Conservation (phyloP, 2,329 filamentous ascomycete species). For the Verticillium nubilum region DNA sequence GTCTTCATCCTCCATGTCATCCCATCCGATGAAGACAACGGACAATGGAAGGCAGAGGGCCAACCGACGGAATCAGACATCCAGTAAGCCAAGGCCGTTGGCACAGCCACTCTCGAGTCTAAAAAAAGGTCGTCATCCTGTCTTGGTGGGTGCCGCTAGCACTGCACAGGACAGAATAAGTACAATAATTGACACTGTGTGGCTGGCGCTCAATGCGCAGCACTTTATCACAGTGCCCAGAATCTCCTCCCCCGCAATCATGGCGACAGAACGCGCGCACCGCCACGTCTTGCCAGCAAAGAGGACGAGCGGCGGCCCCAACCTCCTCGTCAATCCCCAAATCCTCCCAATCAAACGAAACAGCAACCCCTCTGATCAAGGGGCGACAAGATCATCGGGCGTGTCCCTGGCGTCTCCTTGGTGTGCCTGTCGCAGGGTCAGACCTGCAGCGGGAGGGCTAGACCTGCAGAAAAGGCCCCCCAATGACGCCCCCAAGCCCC, state of each 20-base stretch:
- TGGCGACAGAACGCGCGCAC: not conserved
- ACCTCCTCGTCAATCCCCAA: not conserved
- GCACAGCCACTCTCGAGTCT: not conserved
- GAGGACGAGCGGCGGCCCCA: not conserved
- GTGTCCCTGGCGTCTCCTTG: not conserved
- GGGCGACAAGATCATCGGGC: not conserved
- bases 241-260: not conserved
- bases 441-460: not conserved
- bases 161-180: not conserved
- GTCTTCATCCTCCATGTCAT: too few species aligned
- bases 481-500: not conserved
- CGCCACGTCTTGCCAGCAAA: not conserved
- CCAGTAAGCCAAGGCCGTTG: not conserved
- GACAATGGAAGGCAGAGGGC: not conserved
- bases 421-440: not conserved
- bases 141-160: not conserved
- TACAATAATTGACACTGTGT: not conserved
- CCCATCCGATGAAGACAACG: too few species aligned
- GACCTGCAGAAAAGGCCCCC: not conserved
- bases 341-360: not conserved
- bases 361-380: not conserved
- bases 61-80: not conserved
- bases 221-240: not conserved
- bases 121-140: not conserved
- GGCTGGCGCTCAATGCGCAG: not conserved